Evolutionary conservation across 2,329 filamentous ascomycete genomes (phyloP), one percentile per base, ranked within the genome.

Genomic region (Fusarium ramigenum): DNA sequence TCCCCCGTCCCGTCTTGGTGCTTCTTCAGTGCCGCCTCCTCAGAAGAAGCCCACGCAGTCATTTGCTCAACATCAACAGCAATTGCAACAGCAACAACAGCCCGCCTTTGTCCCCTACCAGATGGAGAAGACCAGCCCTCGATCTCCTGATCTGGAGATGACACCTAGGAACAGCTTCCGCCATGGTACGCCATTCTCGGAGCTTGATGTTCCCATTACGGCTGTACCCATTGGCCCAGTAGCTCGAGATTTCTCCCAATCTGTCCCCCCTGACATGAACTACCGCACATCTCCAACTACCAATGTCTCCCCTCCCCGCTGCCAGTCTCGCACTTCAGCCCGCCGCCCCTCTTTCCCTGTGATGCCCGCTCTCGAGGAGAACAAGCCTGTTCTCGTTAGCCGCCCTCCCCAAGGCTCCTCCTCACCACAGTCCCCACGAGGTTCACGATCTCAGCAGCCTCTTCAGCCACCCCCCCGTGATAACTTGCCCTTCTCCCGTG

Each of bases 221-320:
- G 88, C 92, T 6, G 86, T 95, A 47, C 89, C 90, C 2, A 77
- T 90, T 21, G 93, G 92, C 1, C 93, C 93, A 11, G 86, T 97
- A 37, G 87, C 92, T 49, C 92, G 96, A 57, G 92, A 96, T 78
- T 86, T 87, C 52, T 97, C 94, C 32, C 94, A 97, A 82, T 98
- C 95, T 9, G 96, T 98, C 1, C 96, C 96, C 47, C 96, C 96
- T 11, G 92, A 97, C 83, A 97, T 98, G 95, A 92, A 90, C 80
- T 97, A 93, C 85, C 89, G 91, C 37, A 81, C 85, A 46, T 78
- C 81, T 68, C 80, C 79, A 65, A 79, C 66, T 77, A 80, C 69
- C 76, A 71, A 80, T 73, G 75, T 75, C 64, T 79, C 82, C 32
- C 80, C 82, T 39, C 82, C 81, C 39, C 85, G 87, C 32, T 86